These are phyloP conservation scores for Penicillium sclerotiorum DNA, from an alignment of 2,329 filamentous ascomycete species.

Conservation along the genomic window DNA sequence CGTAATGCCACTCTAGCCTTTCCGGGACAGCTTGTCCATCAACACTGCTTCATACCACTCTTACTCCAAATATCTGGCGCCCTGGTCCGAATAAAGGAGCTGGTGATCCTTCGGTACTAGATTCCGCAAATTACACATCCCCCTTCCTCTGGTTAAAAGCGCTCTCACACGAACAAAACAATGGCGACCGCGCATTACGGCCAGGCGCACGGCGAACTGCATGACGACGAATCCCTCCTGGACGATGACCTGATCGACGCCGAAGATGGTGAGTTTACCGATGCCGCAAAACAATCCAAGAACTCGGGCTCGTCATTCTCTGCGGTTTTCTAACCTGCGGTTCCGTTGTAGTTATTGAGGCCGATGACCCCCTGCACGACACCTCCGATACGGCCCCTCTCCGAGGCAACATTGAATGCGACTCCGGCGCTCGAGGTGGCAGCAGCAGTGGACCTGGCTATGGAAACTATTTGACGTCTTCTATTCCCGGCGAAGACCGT, in stretches of 20 bases:
- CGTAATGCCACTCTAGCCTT: constrained; percentile 47
- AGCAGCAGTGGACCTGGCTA: constrained; percentile 64
- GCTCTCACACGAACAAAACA: constrained; percentile 15
- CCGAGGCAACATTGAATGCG: constrained; percentile 77
- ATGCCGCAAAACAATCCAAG: constrained; percentile 4
- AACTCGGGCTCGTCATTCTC: too few species aligned
- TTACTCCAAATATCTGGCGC: neutral
- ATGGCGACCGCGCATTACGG: constrained; percentile 45
- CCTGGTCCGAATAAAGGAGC: constrained; percentile 11
- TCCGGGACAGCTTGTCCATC: constrained; percentile 31
- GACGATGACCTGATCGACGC: constrained; percentile 77
- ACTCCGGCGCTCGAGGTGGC: constrained; percentile 46
- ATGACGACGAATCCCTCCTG: constrained; percentile 62
- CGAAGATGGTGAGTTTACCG: constrained; percentile 65
- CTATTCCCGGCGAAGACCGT: constrained; percentile 90
- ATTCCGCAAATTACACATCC: constrained; percentile 2
- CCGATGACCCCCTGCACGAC: constrained; percentile 78
- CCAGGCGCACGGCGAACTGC: constrained; percentile 60
- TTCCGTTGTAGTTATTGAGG: constrained; percentile 70
- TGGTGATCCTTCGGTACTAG: constrained; percentile 19
- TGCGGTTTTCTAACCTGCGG: too few species aligned
- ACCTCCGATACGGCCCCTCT: constrained; percentile 76
- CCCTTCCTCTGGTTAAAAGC: neutral
- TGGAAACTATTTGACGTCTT: constrained; percentile 81
- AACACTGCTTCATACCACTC: constrained; percentile 17